These are phyloP conservation scores for Geosmithia putterillii DNA, from an alignment of 2,329 filamentous ascomycete genomes.

Conservation along the genomic window DNA sequence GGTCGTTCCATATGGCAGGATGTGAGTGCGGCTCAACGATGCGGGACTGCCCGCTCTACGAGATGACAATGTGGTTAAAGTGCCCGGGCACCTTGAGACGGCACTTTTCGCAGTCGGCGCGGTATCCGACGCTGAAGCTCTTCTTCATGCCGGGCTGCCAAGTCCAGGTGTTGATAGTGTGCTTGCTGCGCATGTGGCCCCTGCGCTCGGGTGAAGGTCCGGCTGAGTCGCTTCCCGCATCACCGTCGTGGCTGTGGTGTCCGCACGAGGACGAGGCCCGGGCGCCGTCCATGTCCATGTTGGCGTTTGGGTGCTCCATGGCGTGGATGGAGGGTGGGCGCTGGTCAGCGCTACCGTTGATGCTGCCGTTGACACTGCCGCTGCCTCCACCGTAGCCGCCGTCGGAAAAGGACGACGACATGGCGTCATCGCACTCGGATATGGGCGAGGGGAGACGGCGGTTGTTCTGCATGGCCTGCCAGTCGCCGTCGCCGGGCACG, in stretches of 20 bases:
- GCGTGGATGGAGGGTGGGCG: constrained; percentile 6
- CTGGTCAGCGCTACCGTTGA: not conserved
- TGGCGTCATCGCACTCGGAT: constrained; percentile 39
- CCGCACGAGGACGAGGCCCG: constrained; percentile 7
- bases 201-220: constrained; percentile 36
- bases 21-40: constrained; percentile 11
- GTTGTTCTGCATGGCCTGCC: constrained; percentile 40
- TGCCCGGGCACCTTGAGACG: constrained; percentile 62
- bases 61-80: constrained; percentile 67
- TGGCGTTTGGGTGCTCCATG: constrained; percentile 25
- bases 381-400: too few species aligned
- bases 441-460: constrained; percentile 47
- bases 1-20: not conserved
- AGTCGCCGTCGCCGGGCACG: constrained; percentile 26
- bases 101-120: constrained; percentile 70
- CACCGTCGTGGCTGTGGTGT: constrained; percentile 12
- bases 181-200: constrained; percentile 45
- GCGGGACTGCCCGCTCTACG: constrained; percentile 26
- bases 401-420: constrained; percentile 16
- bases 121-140: constrained; percentile 67
- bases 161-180: constrained; percentile 49
- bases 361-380: not conserved
- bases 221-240: constrained; percentile 17
- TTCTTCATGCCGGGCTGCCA: constrained; percentile 53
- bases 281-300: constrained; percentile 21